A percentile compares a stretch with the other conserved stretches of the same genome.
Conservation (phyloP, 2,329 filamentous ascomycete genomes). For the Metarhizium robertsii region DNA sequence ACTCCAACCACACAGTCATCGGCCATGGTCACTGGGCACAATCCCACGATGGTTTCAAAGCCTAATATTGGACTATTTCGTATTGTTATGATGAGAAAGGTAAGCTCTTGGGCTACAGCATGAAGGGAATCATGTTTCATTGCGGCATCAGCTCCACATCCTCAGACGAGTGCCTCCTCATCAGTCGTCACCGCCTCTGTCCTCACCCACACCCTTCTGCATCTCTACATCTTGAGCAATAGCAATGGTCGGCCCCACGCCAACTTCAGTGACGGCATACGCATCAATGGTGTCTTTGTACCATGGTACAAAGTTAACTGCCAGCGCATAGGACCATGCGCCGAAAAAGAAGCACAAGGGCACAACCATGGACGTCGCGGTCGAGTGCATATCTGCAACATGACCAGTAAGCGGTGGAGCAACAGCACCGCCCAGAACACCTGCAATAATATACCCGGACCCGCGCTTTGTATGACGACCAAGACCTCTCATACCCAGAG, state of each 20-base stretch:
- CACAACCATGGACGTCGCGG: constrained; percentile 56
- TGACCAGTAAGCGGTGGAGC: constrained; percentile 64
- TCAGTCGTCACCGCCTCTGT: background rate
- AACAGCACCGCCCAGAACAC: constrained; percentile 62
- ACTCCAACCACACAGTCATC: too few species aligned
- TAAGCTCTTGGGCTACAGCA: too few species aligned
- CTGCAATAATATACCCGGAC: constrained; percentile 58
- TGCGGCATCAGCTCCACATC: background rate
- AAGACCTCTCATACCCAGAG: constrained; percentile 64
- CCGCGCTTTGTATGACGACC: constrained; percentile 74
- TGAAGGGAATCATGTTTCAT: background rate
- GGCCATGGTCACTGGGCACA: too few species aligned
- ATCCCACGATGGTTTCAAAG: too few species aligned
- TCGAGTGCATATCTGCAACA: constrained; percentile 32
- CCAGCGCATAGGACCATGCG: constrained; percentile 46
- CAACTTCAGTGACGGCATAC: constrained; percentile 36
- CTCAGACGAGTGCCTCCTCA: background rate
- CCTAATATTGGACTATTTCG: too few species aligned
- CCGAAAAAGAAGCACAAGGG: constrained; percentile 50
- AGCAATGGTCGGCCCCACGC: constrained; percentile 9
- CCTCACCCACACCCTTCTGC: background rate
- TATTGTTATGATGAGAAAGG: too few species aligned
- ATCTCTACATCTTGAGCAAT: background rate
- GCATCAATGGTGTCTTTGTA: constrained; percentile 56
- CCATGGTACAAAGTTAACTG: constrained; percentile 56